Conservation (phyloP, 2,329 filamentous ascomycete genomes). For the Aspergillus carbonarius region DNA sequence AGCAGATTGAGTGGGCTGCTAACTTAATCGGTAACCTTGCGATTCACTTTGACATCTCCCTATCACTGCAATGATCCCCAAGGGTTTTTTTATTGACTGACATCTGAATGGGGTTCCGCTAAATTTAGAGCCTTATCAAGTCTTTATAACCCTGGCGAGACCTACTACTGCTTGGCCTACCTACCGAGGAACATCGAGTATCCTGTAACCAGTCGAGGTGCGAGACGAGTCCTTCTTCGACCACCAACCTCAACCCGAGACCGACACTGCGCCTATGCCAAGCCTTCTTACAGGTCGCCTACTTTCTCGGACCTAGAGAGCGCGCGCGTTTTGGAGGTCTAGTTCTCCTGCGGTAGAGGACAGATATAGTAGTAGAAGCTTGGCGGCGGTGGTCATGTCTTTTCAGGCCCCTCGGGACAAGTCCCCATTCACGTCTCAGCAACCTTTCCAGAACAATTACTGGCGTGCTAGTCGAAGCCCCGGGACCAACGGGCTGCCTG, state of each 20-base stretch:
- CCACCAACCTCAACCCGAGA: neutral
- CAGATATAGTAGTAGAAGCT: conserved; percentile 5
- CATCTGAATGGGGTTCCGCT: neutral
- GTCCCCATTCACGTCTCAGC: conserved; percentile 66
- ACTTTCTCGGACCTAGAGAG: neutral
- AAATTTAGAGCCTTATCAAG: neutral
- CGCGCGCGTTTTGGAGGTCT: neutral
- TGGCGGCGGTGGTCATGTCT: conserved; percentile 32
- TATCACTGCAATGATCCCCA: neutral
- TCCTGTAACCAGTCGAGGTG: neutral
- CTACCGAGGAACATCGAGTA: neutral
- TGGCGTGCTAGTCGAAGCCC: conserved; percentile 58
- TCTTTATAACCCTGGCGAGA: neutral
- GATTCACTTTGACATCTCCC: neutral
- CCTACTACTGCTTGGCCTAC: neutral
- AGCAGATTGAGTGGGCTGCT: neutral
- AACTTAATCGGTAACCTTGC: neutral
- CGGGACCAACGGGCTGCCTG: conserved; percentile 43
- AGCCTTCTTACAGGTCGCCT: neutral
- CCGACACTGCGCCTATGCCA: neutral
- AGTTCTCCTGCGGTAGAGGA: neutral
- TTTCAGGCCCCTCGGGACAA: conserved; percentile 69
- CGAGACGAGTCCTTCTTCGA: neutral
- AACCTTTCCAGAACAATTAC: conserved; percentile 63
- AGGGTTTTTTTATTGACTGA: neutral